phyloP scores from a whole-genome alignment of 2,329 filamentous ascomycete genomes.

The Fusarium haematococcum region DNA sequence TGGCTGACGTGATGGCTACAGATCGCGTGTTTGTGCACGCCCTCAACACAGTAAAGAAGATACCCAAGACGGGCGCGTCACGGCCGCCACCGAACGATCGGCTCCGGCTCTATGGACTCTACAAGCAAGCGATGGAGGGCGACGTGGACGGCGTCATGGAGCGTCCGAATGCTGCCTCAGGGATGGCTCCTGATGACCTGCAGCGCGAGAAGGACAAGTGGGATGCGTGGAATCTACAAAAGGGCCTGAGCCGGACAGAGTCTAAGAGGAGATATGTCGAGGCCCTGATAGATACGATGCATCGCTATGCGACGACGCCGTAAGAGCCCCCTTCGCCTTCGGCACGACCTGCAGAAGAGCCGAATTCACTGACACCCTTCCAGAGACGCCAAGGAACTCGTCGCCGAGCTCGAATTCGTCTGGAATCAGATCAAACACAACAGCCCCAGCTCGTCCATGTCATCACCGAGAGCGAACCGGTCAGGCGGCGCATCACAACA shows the following conservation, averaged over 20 bases:
- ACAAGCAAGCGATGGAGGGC: slow-evolving; percentile 99
- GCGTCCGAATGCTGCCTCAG: slow-evolving; percentile 70
- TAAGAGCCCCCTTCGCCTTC: slow-evolving; percentile 53
- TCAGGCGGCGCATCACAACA: slow-evolving; percentile 49
- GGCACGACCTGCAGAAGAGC: neutral
- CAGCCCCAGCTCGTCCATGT: slow-evolving; percentile 71
- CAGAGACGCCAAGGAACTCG: slow-evolving; percentile 86
- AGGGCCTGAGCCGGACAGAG: slow-evolving; percentile 85
- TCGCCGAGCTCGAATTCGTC: slow-evolving; percentile 96
- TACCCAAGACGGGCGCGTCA: slow-evolving; percentile 90
- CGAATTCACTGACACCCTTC: slow-evolving; percentile 32
- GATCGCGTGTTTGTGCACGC: slow-evolving; percentile 99
- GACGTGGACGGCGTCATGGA: slow-evolving; percentile 96
- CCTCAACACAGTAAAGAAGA: slow-evolving; percentile 98
- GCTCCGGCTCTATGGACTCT: slow-evolving; percentile 94
- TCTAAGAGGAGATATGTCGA: slow-evolving; percentile 95
- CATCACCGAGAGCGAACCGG: slow-evolving; percentile 63
- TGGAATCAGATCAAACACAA: slow-evolving; percentile 98
- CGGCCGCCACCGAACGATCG: slow-evolving; percentile 88
- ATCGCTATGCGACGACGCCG: slow-evolving; percentile 90
- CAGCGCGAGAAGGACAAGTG: slow-evolving; percentile 76
- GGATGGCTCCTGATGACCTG: slow-evolving; percentile 64
- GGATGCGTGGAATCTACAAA: slow-evolving; percentile 96
- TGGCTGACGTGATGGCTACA: slow-evolving; percentile 53
- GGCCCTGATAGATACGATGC: slow-evolving; percentile 95